Evolutionary conservation across 2,329 filamentous ascomycete genomes (phyloP), one percentile per base, ranked within the genome.

Genomic region (Aspergillus sp.): DNA sequence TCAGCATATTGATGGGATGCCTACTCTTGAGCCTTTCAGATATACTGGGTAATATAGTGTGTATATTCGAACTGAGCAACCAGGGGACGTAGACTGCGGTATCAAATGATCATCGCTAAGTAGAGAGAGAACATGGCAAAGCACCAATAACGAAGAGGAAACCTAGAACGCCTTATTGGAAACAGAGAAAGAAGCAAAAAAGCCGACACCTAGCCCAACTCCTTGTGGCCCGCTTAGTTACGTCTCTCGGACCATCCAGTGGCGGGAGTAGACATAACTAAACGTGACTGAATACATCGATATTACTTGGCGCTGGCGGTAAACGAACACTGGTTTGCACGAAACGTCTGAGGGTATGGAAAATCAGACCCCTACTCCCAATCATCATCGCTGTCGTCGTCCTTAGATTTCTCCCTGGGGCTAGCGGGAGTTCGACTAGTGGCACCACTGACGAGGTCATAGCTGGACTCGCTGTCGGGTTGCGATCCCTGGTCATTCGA

Each of bases 401-500:
- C 72, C 53, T 77, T 76, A 15, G 68, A 65, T 58, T 74, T 75
- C 56, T 85, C 82, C 67, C 83, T 82, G 3, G 85, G 85, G 58
- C 83, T 87, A 5, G 84, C 83, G 1, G 91, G 89, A 17, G 91
- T 88, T 63, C 90, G 89, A 72, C 90, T 96, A 38, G 88, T 86
- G 44, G 85, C 84, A 48, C 89, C 90, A 51, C 89, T 93, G 45
- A 99, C 91, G 34, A 99, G 83, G 72, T 99, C 95, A 73, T 99
- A 99, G 77, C 92, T 96, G 17, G 91, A 91, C 67, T 99, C 95
- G 71, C 93, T 97, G 68, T 95, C 95, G 7, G 92, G 87, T 65
- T 95, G 90, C 24, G 90, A 96, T 72, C 93, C 92, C 72, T 92
- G 89, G 69, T 96, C 92, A 68, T 96, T 89, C 24, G 92, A 96